These are phyloP conservation scores for Arthrobotrys conoides DNA, from an alignment of 2,329 filamentous ascomycete genomes.

Conservation along the genomic window DNA sequence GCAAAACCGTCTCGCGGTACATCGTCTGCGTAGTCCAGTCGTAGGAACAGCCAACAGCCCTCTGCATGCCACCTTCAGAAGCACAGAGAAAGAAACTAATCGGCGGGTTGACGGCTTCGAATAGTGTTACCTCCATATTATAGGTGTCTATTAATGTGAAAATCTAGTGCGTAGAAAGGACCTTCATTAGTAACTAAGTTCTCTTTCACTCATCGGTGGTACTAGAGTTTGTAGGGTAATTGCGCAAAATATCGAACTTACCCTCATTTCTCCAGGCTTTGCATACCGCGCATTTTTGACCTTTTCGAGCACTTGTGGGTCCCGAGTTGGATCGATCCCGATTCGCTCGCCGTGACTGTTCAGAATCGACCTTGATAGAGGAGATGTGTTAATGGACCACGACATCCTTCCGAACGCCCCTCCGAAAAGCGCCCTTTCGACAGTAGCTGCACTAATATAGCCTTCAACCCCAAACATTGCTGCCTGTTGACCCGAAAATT, in stretches of 20 bases:
- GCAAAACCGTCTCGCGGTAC: constrained; percentile 69
- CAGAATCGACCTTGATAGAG: constrained; percentile 63
- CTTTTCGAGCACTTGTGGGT: constrained; percentile 63
- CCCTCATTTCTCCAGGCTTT: constrained; percentile 64
- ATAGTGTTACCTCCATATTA: constrained; percentile 66
- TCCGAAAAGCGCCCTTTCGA: constrained; percentile 65
- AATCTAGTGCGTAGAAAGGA: constrained; percentile 60
- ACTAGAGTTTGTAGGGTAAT: not conserved
- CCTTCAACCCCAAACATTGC: constrained; percentile 66
- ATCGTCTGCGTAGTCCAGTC: constrained; percentile 68
- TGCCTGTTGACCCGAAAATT: constrained; percentile 64
- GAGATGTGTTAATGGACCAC: constrained; percentile 65
- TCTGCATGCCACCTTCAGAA: constrained; percentile 69
- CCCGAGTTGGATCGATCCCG: constrained; percentile 64
- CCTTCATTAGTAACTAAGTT: not conserved
- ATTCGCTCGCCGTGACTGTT: constrained; percentile 64
- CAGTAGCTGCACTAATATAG: constrained; percentile 65
- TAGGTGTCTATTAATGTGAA: constrained; percentile 67
- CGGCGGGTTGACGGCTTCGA: constrained; percentile 67
- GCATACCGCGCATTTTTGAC: constrained; percentile 64
- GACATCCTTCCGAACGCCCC: constrained; percentile 64
- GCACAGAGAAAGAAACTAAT: constrained; percentile 69
- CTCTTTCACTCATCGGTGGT: not conserved
- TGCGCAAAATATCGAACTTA: constrained; percentile 12
- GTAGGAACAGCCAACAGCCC: constrained; percentile 69